Evolutionary conservation across 1,284 basidiomycete genomes (phyloP).

Genomic region (Crocinoboletus sp.): DNA sequence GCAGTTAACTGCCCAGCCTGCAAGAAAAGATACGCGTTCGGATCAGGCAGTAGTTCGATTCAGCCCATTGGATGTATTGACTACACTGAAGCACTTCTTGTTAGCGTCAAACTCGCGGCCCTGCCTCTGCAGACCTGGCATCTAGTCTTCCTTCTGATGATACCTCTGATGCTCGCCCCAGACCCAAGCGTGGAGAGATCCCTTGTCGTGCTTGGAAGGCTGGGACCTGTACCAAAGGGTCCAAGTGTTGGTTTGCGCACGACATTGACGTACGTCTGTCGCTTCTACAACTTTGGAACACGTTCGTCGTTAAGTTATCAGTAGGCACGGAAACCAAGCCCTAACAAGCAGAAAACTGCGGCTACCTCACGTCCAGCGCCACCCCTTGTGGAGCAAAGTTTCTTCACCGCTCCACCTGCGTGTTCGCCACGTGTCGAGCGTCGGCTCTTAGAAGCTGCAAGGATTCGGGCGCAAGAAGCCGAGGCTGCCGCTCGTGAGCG

Average conservation of each 20-base stretch:
- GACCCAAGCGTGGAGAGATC: constrained; percentile 17
- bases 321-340: constrained; percentile 5
- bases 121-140: background rate
- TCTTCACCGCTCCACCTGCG: background rate
- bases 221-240: constrained; percentile 28
- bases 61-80: no score
- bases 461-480: background rate
- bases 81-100: no score
- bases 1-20: constrained; percentile 2
- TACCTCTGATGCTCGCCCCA: constrained; percentile 17
- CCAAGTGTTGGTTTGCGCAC: constrained; percentile 25
- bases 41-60: no score
- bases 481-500: constrained; percentile 18
- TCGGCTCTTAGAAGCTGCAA: background rate
- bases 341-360: background rate
- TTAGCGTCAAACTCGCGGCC: background rate
- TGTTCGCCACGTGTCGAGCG: background rate
- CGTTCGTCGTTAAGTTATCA: background rate
- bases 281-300: no score
- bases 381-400: background rate
- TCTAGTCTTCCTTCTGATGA: background rate
- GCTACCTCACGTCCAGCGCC: background rate
- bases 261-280: constrained; percentile 24
- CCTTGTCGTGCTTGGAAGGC: constrained; percentile 30
- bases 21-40: no score